Conservation (phyloP, 441 rosid genomes). For the Populus hybrid region DNA sequence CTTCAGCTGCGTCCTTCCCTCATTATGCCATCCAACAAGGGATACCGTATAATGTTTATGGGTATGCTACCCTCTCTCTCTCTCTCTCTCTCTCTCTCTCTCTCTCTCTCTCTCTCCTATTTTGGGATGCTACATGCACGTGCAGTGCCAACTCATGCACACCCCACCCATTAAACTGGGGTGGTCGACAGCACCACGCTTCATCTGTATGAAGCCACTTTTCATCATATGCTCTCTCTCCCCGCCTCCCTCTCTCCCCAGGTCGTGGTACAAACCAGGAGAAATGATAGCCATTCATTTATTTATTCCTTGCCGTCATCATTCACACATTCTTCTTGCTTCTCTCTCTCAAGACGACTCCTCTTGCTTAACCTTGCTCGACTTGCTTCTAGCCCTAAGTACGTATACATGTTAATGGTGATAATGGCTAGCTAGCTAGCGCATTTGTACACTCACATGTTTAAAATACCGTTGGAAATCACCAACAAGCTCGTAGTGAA, state of each 20-base stretch:
- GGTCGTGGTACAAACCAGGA: neutral
- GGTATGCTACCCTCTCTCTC: constrained; percentile 29
- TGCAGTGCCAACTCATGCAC: constrained; percentile 55
- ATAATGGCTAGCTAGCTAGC: no score
- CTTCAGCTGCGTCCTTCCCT: constrained; percentile 75
- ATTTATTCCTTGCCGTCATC: constrained; percentile 14
- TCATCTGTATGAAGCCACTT: neutral
- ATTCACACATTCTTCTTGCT: constrained; percentile 10
- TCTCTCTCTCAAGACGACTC: neutral
- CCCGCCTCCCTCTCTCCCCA: neutral
- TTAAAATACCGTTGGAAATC: no score
- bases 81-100: neutral
- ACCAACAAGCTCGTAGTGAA: no score
- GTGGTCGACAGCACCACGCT: constrained; percentile 22
- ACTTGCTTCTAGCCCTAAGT: no score
- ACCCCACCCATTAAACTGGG: constrained; percentile 17
- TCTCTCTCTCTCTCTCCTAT: constrained; percentile 4
- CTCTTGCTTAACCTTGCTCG: neutral
- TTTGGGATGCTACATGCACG: constrained; percentile 30
- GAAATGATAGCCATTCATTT: neutral
- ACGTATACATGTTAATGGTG: no score
- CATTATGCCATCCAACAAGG: constrained; percentile 90
- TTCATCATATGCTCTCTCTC: constrained; percentile 1
- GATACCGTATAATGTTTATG: constrained; percentile 75
- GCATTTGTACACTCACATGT: no score